Evolutionary conservation across 2,329 filamentous ascomycete species (phyloP), one percentile per base, ranked within the genome.

Genomic region (Dryadomyces sulphureus): DNA sequence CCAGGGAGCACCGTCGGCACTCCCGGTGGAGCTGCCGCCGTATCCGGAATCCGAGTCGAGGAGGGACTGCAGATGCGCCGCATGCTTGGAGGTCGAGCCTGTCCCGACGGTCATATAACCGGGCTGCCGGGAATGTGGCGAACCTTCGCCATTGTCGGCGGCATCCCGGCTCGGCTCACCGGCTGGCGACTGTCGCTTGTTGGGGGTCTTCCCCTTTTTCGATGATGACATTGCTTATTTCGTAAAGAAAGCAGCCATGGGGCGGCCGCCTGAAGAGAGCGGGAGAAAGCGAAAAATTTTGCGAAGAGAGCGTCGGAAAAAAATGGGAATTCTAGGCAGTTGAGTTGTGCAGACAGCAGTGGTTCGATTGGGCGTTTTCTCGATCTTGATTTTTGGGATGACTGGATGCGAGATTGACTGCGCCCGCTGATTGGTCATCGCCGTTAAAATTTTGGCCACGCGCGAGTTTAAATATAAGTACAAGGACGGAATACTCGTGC

Each of bases 1-100:
- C 60, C 67, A 68, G 36, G 60, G 19, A 17, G 14, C 17, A 16
- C 48, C 43, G 39, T 74, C 74, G 45, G 83, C 82, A 49, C 83
- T 83, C 49, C 78, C 80, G 25, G 75, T 68, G 43, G 83, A 71
- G 60, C 86, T 94, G 39, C 83, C 84, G 46, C 87, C 89, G 58
- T 96, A 96, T 7, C 90, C 92, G 17, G 90, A 96, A 60, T 98
- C 92, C 48, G 78, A 69, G 50, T 94, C 86, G 46, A 96, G 69
- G 55, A 93, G 75, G 17, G 81, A 78, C 62, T 92, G 85, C 35
- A 96, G 70, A 46, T 80, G 80, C 25, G 83, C 76, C 34, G 87
- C 89, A 60, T 86, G 85, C 58, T 87, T 79, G 19, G 89, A 89
- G 20, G 83, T 79, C 46, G 81, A 79, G 45, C 89, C 89, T 53